Evolutionary conservation across 2,329 filamentous ascomycete genomes (phyloP), one percentile per base, ranked within the genome.

Genomic region (Lithohypha guttulata): DNA sequence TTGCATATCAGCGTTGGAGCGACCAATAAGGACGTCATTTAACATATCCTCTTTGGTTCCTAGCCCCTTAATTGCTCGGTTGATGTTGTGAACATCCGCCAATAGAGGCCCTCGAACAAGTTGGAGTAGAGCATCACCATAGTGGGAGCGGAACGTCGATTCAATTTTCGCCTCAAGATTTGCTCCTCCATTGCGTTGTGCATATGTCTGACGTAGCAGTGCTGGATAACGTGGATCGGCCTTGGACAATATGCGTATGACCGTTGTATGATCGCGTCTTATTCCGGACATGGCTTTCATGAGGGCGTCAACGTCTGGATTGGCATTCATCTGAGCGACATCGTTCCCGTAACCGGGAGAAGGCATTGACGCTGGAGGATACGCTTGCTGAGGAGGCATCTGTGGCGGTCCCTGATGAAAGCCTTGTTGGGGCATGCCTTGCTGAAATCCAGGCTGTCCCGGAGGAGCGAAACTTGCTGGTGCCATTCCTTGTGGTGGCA

Each of bases 201-300:
- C 64, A 63, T 81, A 96, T 2, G 80, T 71, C 6, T 69, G 58
- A 41, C 78, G 75, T 36, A 93, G 68, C 6, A 74, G 67, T 33
- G 79, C 73, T 46, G 91, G 71, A 57, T 93, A 83, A 3, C 86
- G 65, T 1, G 87, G 81, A 47, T 93, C 84, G 46, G 86, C 79
- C 49, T 70, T 73, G 2, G 80, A 65, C 6, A 96, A 65, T 2
- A 79, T 65, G 2, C 68, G 65, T 47, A 93, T 87, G 11, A 96
- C 65, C 0, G 72, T 60, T 53, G 77, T 80, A 59, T 95, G 87
- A 53, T 96, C 77, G 0, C 87, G 95, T 22, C 87, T 89, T 46
- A 94, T 84, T 0, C 86, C 86, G 60, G 93, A 94, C 85, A 95
- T 94, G 2, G 89, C 84, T 50, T 73, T 73, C 38, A 84, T 76